Base-by-base conservation (phyloP, 2,329 filamentous ascomycete genomes). In the Ilyonectria mors-panacis region DNA sequence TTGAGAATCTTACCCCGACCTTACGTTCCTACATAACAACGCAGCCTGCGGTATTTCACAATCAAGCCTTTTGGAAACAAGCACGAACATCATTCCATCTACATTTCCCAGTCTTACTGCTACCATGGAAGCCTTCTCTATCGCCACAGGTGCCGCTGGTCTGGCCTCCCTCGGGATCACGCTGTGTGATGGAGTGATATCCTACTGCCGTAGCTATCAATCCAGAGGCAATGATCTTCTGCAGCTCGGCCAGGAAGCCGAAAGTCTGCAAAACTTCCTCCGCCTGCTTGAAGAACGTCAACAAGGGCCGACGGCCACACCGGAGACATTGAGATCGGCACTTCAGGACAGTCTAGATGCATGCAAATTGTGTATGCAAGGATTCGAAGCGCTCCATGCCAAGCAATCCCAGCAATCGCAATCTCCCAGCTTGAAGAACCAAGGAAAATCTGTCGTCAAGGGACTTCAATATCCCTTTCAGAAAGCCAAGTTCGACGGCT, bases 151-250 rank as follows among this genome's bases (percentile, higher is more conserved):
- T n/a, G 50, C n/a, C 6, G 50, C 50, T 35, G 28, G 50, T 7
- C 30, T 53, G n/a, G 17, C 35, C 50, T 53, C 50, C 8, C 51
- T 54, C 10, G 51, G 30, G 5, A 54, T 37, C 30, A 54, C 30
- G 12, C 19, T 54, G 17, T 54, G 28, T 9, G n/a, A 54, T 35
- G 30, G 51, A 8, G 15, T 37, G 21, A 7, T 54, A 1, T 21
- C 30, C 30, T 54, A 54, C 33, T 54, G 51, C n/a, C 30, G 17
- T 30, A 53, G 35, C 50, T 53, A 53, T n/a, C 50, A 28, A 17
- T 15, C 50, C 6, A 26, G 28, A 26, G 28, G 30, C 30, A 17
- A 37, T 19, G 50, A 53, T 1, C 23, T 53, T 9, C 3, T 37
- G 21, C 17, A n/a, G 10, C 26, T 54, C 7, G 39, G 51, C 51